Evolutionary conservation across 2,329 filamentous ascomycete genomes (phyloP).

Genomic region (Dactylellina sp.): DNA sequence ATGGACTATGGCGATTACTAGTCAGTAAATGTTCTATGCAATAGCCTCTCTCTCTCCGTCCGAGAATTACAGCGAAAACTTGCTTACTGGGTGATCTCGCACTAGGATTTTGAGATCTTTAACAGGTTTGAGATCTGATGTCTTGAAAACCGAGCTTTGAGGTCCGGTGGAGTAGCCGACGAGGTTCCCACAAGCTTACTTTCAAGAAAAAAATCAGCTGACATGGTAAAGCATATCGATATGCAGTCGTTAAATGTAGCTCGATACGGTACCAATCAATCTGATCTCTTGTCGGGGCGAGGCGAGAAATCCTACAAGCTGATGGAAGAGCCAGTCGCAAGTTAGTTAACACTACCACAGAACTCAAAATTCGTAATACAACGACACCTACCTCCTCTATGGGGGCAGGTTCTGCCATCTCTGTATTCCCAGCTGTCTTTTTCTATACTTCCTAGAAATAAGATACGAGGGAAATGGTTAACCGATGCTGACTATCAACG

Average conservation of each 20-base stretch:
- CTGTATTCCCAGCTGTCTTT: neutral
- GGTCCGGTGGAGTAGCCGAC: conserved; percentile 81
- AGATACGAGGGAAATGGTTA: too few species aligned
- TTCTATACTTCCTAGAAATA: neutral
- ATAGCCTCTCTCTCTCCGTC: too few species aligned
- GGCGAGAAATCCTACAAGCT: conserved; percentile 94
- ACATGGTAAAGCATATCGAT: conserved; percentile 5
- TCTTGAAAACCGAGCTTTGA: conserved; percentile 85
- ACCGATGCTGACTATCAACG: too few species aligned
- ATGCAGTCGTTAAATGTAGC: neutral
- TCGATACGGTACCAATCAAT: conserved; percentile 72
- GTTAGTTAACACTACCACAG: too few species aligned
- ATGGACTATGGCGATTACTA: conserved; percentile 22
- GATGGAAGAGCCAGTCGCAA: neutral
- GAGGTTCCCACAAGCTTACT: conserved; percentile 72
- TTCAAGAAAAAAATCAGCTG: conserved; percentile 57
- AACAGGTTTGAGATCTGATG: conserved; percentile 79
- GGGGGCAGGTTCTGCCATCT: conserved; percentile 44
- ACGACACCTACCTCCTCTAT: conserved; percentile 47
- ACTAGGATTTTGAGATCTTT: conserved; percentile 88
- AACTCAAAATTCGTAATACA: too few species aligned
- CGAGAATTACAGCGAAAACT: neutral
- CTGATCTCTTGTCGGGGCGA: conserved; percentile 92
- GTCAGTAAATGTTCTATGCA: neutral
- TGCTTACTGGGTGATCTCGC: conserved; percentile 80